Evolutionary conservation across 345 rosid genomes (phyloP).

Genomic region (Murraya koenigii): DNA sequence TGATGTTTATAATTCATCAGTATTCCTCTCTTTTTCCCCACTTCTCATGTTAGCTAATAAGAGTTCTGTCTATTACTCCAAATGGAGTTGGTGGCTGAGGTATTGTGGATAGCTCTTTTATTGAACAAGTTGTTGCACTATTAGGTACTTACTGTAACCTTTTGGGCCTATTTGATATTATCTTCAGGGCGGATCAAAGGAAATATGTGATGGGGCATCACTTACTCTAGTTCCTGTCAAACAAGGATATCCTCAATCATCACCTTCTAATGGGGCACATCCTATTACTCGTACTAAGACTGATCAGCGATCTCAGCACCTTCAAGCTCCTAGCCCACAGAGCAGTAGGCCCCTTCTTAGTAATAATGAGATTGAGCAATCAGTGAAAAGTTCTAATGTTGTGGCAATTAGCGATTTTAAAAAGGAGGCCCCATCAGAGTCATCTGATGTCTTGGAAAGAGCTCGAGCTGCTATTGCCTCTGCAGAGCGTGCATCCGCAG

Average conservation of each 20-base stretch:
- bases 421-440: conserved; percentile 26
- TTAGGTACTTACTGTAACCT: neutral
- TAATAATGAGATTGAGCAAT: conserved; percentile 36
- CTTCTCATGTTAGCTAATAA: neutral
- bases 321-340: conserved; percentile 28
- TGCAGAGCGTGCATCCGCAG: conserved; percentile 76
- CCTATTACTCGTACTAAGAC: conserved; percentile 18
- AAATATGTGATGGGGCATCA: conserved; percentile 37
- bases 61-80: neutral
- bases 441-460: conserved; percentile 66
- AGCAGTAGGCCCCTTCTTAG: conserved; percentile 15
- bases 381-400: conserved; percentile 19
- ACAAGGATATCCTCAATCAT: conserved; percentile 32
- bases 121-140: neutral
- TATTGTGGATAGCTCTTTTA: neutral
- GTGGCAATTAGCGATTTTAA: conserved; percentile 21
- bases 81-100: neutral
- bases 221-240: conserved; percentile 34
- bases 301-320: conserved; percentile 31
- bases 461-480: conserved; percentile 83
- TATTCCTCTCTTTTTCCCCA: neutral
- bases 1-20: neutral
- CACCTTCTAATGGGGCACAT: conserved; percentile 41
- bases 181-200: conserved; percentile 66
- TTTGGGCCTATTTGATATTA: neutral